phyloP scores from a whole-genome alignment of 164 flowering plant genomes.

The Santalum album region DNA sequence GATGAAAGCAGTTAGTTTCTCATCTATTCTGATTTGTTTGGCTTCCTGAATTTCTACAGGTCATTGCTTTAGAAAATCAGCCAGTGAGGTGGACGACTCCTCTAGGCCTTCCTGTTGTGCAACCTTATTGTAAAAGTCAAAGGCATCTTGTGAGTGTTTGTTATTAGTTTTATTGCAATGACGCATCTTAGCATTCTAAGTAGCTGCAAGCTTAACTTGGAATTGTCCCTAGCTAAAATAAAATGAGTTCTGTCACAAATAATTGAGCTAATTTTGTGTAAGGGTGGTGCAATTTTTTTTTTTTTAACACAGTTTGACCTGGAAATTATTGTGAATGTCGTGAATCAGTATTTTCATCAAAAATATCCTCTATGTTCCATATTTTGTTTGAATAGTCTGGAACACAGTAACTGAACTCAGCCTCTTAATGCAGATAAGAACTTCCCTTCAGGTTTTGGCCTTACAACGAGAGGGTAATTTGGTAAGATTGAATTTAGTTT shows the following conservation, averaged over 20 bases:
- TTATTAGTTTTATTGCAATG: too few relatives aligned
- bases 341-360: too few relatives aligned
- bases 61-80: conserved; percentile 75
- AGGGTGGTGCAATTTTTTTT: too few relatives aligned
- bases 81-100: conserved; percentile 95
- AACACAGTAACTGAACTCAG: neutral
- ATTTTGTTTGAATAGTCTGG: too few relatives aligned
- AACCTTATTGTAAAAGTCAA: conserved; percentile 70
- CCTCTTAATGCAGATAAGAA: conserved; percentile 57
- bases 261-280: too few relatives aligned
- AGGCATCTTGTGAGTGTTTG: conserved; percentile 61
- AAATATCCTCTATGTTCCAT: too few relatives aligned
- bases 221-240: too few relatives aligned
- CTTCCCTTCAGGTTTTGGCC: conserved; percentile 88
- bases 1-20: neutral
- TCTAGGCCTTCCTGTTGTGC: conserved; percentile 95
- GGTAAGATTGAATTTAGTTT: conserved; percentile 29
- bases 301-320: too few relatives aligned
- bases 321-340: too few relatives aligned
- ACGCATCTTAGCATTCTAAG: too few relatives aligned
- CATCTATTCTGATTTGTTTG: neutral
- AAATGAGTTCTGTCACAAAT: too few relatives aligned
- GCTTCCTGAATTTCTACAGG: conserved; percentile 30
- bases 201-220: too few relatives aligned
- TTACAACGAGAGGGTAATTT: conserved; percentile 59